Evolutionary conservation across 2,329 filamentous ascomycete genomes (phyloP), one percentile per base, ranked within the genome.

Genomic region (Colletotrichum sp.): DNA sequence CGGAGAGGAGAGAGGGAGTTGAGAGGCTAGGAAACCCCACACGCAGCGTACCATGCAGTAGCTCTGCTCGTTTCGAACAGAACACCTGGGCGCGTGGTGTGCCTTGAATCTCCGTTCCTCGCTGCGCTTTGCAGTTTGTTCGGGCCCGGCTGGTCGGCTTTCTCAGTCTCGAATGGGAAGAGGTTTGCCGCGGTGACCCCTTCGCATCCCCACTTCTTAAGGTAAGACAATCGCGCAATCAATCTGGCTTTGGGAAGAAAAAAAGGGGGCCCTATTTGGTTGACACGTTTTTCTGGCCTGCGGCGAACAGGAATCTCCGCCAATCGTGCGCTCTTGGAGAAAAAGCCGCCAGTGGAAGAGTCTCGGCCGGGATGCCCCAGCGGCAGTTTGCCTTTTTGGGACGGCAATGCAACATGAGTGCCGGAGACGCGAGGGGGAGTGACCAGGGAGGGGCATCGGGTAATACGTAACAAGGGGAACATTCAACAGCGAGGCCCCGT

Each of bases 301-400:
- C 34, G 62, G 34, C 21, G 18, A 62, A n/a, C 62, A 75, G 21
- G 28, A 69, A 75, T 72, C 69, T 75, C 72, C 72, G 68, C 72
- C 72, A 66, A 72, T 75, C 24, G 69, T 39, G 69, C 24, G 62
- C 12, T 36, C 21, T n/a, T 13, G 9, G 44, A 21, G 44, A 52
- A 52, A 52, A 52, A 21, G 30, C 10, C 30, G 65, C 32, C n/a
- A 30, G 32, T 39, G 34, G 62, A 69, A 49, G 36, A 66, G 34
- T 36, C 21, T 60, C 60, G 21, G 62, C 72, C 18, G 52, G 62
- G 72, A 62, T 75, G 24, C 24, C 69, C 69, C 63, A 28, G 39
- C n/a, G 10, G 5, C 5, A 24, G 21, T 30, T 63, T 68, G 8
- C 72, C 69, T 15, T 39, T 72, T 75, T 18, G 16, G 63, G 63